Evolutionary conservation across 2,329 filamentous ascomycete genomes (phyloP), one percentile per base, ranked within the genome.

Genomic region (Penicillium frequentans): DNA sequence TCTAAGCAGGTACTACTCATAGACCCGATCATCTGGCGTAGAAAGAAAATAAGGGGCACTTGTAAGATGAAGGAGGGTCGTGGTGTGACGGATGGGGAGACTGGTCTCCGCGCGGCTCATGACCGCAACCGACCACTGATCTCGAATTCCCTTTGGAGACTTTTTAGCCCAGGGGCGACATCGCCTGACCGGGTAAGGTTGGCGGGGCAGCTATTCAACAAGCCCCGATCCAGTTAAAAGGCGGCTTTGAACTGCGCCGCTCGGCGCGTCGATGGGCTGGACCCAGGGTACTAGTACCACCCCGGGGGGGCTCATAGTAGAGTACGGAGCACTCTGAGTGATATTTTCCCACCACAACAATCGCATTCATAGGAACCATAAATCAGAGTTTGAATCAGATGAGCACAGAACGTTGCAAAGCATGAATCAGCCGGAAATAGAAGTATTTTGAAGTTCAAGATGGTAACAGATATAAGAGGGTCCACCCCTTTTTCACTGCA

Each of bases 401-500:
- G 31, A 33, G 6, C 5, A 7, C 31, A 14, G 33, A 37, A 8
- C 27, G 35, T 39, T 39, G n/a, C 35, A 39, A 39, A 10, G 35
- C 2, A 39, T 39, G 35, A 46, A 46, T 46, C 24, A 27, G 44
- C 26, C 23, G 44, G 16, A 45, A 26, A 27, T 9, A 29, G 33
- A 49, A 23, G 49, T 49, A 49, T 29, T 13, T 13, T n/a, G 37
- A 19, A 24, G 16, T 27, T 26, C 10, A 49, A 21, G 31, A 39
- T 21, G 26, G 35, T 49, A 35, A 31, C 33, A 42, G 43, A 42
- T 51, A 49, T 42, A 45, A 37, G 43, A 46, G 49, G 50, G 39
- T 54, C 46, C 52, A 53, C 51, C 64, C 63, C 59, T 65, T 66
- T 65, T 66, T 55, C n/a, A 56, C 64, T 62, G 64, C 64, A 67